Base-by-base conservation (phyloP, 768 basidiomycete genomes). In the Suillus alpinus region DNA sequence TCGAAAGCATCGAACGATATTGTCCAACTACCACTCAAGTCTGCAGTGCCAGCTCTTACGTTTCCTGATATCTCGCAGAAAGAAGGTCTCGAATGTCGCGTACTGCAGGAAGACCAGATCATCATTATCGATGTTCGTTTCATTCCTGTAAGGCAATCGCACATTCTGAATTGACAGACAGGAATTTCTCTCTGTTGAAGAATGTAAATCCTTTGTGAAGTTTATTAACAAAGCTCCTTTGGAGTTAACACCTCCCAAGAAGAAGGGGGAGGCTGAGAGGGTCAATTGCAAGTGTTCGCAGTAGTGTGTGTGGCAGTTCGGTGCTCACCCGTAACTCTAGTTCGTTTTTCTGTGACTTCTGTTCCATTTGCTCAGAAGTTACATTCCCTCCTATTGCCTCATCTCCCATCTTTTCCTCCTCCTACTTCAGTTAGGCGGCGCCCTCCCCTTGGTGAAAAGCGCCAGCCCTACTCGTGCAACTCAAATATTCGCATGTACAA, bases 401-500 rank as follows among this genome's bases (percentile, higher is more conserved):
- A 89, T 71, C 75, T 91, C 2, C 86, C 86, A 2, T 75, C 75
- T 1, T 85, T 89, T 59, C 77, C 67, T 67, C 83, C 67, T 64
- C 76, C 76, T 51, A 69, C 69, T 4, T 75, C 78, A 59, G 62
- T 61, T 56, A 67, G 67, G 68, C 66, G 53, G 59, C 65, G 55
- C 44, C 70, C 65, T 60, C 56, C 56, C 50, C 59, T 55, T 47
- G 67, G 49, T 31, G 57, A 55, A 40, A 37, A 12, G 20, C 77
- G 81, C 58, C 63, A 73, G 16, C 80, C 84, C 0, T 81, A 85
- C 66, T 86, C 83, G 1, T 80, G 88, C 59, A 92, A 91, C 71
- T 81, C 86, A 2, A 91, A 91, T 68, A 91, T 92, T 36, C 77
- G 91, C 32, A 70, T 91, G 62, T 91, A 91, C 71, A 86, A 86